Percentiles rank a stretch among this genome's conserved stretches.
phyloP scores from a whole-genome alignment of 768 basidiomycete genomes.

The Harrya chromipes region DNA sequence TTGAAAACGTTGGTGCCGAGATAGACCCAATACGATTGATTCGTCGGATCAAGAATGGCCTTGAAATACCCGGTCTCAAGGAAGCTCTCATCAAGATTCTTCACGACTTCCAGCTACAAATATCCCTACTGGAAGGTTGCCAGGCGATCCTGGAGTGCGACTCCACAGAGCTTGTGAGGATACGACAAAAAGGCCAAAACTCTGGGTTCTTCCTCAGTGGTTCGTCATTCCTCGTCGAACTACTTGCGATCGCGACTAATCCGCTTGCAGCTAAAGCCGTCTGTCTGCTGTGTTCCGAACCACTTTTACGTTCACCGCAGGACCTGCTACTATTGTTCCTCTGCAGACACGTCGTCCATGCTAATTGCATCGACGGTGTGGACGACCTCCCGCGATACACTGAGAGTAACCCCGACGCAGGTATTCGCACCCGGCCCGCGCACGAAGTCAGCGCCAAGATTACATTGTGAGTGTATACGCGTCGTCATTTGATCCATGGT shows the following conservation, averaged over 20 bases:
- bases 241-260: neutral
- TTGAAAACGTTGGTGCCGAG: slow-evolving; percentile 95
- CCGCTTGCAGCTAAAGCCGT: slow-evolving; percentile 47
- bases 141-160: slow-evolving; percentile 85
- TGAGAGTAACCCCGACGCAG: slow-evolving; percentile 48
- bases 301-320: slow-evolving; percentile 56
- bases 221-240: slow-evolving; percentile 34
- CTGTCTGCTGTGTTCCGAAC: slow-evolving; percentile 66
- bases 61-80: slow-evolving; percentile 95
- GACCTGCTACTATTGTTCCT: slow-evolving; percentile 73
- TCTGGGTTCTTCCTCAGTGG: slow-evolving; percentile 76
- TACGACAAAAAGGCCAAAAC: slow-evolving; percentile 72
- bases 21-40: slow-evolving; percentile 95
- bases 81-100: slow-evolving; percentile 94
- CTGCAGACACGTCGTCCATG: slow-evolving; percentile 87
- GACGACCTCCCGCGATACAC: slow-evolving; percentile 60
- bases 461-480: slow-evolving; percentile 57
- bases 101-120: slow-evolving; percentile 93
- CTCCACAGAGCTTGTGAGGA: slow-evolving; percentile 64
- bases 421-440: slow-evolving; percentile 34
- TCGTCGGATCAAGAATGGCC: slow-evolving; percentile 89
- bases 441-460: slow-evolving; percentile 66
- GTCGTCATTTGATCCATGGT: no score
- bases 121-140: slow-evolving; percentile 90
- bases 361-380: slow-evolving; percentile 66